These are phyloP conservation scores for Trichoderma arundinaceum DNA, from an alignment of 2,329 filamentous ascomycete genomes.

Conservation along the genomic window DNA sequence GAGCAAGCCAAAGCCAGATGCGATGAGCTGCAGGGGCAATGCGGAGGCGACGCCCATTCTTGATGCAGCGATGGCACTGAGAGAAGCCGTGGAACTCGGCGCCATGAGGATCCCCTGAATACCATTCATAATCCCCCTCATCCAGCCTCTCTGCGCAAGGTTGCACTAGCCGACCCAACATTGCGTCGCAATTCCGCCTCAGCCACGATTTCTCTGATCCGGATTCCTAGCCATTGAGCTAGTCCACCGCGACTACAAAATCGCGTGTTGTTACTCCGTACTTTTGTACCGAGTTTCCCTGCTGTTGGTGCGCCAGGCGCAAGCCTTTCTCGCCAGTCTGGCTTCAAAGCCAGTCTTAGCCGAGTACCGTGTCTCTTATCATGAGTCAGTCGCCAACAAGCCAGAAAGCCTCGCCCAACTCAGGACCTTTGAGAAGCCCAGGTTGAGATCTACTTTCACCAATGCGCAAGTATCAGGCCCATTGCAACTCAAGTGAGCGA, in stretches of 20 bases:
- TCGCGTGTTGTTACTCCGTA: not conserved
- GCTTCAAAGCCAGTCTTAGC: not conserved
- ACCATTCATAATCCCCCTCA: constrained; percentile 3
- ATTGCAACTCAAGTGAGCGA: constrained; percentile 12
- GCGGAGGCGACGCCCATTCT: not conserved
- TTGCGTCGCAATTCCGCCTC: constrained; percentile 20
- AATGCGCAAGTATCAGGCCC: not conserved
- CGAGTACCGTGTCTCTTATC: not conserved
- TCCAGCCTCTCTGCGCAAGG: constrained; percentile 21
- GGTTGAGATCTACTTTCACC: not conserved
- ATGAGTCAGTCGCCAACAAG: not conserved
- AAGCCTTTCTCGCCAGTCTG: not conserved
- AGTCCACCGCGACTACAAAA: not conserved
- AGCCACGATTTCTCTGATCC: constrained; percentile 17
- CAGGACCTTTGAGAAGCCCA: not conserved
- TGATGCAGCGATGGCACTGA: not conserved
- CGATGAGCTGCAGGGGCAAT: not conserved
- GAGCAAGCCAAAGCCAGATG: not conserved
- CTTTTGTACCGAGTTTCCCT: not conserved
- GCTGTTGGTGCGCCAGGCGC: not conserved
- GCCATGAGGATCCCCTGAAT: not conserved
- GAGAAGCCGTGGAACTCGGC: not conserved
- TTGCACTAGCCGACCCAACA: constrained; percentile 13
- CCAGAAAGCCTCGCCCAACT: not conserved
- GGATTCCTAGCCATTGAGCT: constrained; percentile 5